Percentiles rank a stretch among this genome's conserved stretches.
These are phyloP conservation scores for Akanthomyces uredinophilus DNA, from an alignment of 2,329 filamentous ascomycete species.

Conservation along the genomic window DNA sequence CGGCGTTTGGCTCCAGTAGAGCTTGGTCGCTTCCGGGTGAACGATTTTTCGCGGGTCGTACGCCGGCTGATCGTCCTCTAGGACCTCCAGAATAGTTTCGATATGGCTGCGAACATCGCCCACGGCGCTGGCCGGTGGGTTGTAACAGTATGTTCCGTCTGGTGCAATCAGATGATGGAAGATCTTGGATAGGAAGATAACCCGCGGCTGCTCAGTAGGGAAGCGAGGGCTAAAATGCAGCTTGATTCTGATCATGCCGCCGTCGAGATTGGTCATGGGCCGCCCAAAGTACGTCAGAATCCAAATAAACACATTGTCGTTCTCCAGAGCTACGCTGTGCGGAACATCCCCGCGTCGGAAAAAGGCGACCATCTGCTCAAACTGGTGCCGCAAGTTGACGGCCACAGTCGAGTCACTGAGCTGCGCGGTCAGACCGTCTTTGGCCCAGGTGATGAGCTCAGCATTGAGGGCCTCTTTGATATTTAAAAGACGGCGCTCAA, in stretches of 20 bases:
- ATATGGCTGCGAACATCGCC: conserved; percentile 83
- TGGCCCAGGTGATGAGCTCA: conserved; percentile 68
- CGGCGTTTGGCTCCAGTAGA: conserved; percentile 72
- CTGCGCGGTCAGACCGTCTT: conserved; percentile 59
- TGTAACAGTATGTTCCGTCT: conserved; percentile 80
- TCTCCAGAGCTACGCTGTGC: conserved; percentile 69
- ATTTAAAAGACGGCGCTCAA: conserved; percentile 62
- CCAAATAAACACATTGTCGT: conserved; percentile 89
- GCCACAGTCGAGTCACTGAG: conserved; percentile 68
- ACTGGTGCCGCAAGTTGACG: conserved; percentile 77
- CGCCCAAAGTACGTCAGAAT: conserved; percentile 81
- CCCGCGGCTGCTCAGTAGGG: conserved; percentile 81
- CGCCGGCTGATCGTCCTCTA: conserved; percentile 83
- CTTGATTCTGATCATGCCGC: conserved; percentile 78
- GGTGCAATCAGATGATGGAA: conserved; percentile 84
- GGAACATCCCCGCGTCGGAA: conserved; percentile 68
- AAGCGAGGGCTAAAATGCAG: conserved; percentile 79
- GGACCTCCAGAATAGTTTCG: conserved; percentile 69
- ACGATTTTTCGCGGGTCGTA: conserved; percentile 89
- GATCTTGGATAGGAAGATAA: conserved; percentile 71
- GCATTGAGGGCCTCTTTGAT: conserved; percentile 67
- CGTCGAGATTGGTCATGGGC: conserved; percentile 90
- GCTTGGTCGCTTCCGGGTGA: conserved; percentile 75
- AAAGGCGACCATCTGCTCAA: conserved; percentile 71
- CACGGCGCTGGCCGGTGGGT: conserved; percentile 50